phyloP scores from a whole-genome alignment of 148 eudicot species.

The Salicornia ramosissima region DNA sequence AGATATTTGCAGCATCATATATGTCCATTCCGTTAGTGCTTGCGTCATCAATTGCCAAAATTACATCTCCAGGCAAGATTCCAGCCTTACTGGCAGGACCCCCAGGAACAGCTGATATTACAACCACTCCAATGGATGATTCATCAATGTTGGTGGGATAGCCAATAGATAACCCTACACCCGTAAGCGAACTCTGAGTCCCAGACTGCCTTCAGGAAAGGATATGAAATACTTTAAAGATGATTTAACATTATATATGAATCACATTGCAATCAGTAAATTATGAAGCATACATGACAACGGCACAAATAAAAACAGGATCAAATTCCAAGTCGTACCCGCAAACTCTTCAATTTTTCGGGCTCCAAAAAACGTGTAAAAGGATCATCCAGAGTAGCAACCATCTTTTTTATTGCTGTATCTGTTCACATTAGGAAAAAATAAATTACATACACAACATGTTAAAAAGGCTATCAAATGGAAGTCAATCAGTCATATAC shows the following conservation, averaged over 20 bases:
- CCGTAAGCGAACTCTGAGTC: constrained; percentile 85
- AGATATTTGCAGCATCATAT: constrained; percentile 90
- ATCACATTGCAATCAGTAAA: neutral
- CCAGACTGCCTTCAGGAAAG: constrained; percentile 97
- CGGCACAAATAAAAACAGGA: neutral
- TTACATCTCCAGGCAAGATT: constrained; percentile 71
- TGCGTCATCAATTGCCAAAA: constrained; percentile 70
- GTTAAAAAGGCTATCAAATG: neutral
- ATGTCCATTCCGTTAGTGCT: constrained; percentile 76
- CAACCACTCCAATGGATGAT: constrained; percentile 62
- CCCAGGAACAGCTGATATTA: constrained; percentile 83
- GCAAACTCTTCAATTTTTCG: constrained; percentile 71
- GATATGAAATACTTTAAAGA: constrained; percentile 28
- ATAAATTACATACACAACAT: neutral
- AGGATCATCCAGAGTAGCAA: constrained; percentile 87
- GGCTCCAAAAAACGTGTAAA: constrained; percentile 98
- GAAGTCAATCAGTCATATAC: neutral
- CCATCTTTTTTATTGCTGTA: constrained; percentile 79
- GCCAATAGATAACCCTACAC: constrained; percentile 93
- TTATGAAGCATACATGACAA: constrained; percentile 5
- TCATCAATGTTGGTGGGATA: constrained; percentile 55
- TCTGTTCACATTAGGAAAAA: constrained; percentile 35
- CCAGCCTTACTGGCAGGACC: constrained; percentile 92
- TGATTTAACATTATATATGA: neutral
- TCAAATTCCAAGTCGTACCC: constrained; percentile 43